Evolutionary conservation across 2,329 filamentous ascomycete species (phyloP).

Genomic region (Aspergillus sp.): DNA sequence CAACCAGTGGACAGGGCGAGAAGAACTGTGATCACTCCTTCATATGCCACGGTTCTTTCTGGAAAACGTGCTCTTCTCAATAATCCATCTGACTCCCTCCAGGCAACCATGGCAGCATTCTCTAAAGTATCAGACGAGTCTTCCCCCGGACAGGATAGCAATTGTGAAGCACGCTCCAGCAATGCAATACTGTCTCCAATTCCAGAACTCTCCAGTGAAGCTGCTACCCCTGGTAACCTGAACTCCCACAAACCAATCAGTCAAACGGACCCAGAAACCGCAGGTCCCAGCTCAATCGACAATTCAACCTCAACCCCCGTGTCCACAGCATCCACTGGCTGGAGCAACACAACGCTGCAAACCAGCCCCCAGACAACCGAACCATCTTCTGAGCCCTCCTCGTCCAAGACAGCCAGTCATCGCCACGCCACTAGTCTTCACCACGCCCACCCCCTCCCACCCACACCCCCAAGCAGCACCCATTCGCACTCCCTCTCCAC

Average conservation of each 20-base stretch:
- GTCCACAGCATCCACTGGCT: constrained; percentile 15
- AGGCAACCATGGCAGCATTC: neutral
- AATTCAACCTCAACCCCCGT: constrained; percentile 8
- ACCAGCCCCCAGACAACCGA: constrained; percentile 15
- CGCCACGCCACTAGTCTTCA: neutral
- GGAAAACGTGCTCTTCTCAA: neutral
- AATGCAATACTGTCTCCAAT: neutral
- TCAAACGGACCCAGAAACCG: neutral
- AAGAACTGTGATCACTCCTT: neutral
- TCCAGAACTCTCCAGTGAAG: neutral
- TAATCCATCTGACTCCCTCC: neutral
- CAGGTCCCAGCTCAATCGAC: neutral
- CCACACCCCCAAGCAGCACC: neutral
- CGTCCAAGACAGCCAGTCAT: neutral
- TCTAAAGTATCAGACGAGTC: too few relatives aligned
- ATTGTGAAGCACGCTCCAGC: too few relatives aligned
- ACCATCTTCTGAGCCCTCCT: constrained; percentile 5
- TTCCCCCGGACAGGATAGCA: too few relatives aligned
- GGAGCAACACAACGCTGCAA: constrained; percentile 3
- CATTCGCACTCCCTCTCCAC: constrained; percentile 5
- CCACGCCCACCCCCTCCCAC: neutral
- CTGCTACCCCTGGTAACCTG: neutral
- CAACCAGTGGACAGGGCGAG: neutral
- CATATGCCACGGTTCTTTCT: neutral
- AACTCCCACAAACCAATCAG: neutral